Evolutionary conservation across 2,329 filamentous ascomycete species (phyloP).

Genomic region (Trichoderma hamatum): DNA sequence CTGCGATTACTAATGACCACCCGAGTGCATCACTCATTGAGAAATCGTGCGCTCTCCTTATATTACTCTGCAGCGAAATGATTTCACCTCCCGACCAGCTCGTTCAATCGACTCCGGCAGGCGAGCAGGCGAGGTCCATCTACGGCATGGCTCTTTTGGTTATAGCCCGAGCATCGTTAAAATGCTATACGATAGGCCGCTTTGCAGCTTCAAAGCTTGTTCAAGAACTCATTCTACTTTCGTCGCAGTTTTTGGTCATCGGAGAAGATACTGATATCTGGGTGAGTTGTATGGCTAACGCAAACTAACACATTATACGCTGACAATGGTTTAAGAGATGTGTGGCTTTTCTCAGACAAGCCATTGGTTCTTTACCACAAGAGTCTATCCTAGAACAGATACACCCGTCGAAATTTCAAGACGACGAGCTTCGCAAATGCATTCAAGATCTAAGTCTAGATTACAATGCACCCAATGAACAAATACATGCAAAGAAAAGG

Average conservation of each 20-base stretch:
- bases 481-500: conserved; percentile 34
- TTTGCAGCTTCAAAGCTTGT: conserved; percentile 49
- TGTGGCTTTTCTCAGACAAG: conserved; percentile 37
- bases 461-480: conserved; percentile 30
- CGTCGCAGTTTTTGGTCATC: conserved; percentile 38
- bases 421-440: conserved; percentile 35
- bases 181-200: conserved; percentile 41
- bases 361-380: conserved; percentile 30
- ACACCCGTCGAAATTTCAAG: conserved; percentile 38
- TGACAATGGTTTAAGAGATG: conserved; percentile 37
- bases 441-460: conserved; percentile 38
- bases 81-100: conserved; percentile 40
- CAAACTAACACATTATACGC: conserved; percentile 1
- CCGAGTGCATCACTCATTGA: conserved; percentile 34
- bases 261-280: conserved; percentile 46
- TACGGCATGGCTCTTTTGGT: conserved; percentile 45
- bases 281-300: conserved; percentile 38
- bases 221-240: conserved; percentile 45
- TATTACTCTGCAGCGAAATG: conserved; percentile 49
- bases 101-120: conserved; percentile 34
- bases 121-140: conserved; percentile 38
- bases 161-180: conserved; percentile 43
- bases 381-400: conserved; percentile 33
- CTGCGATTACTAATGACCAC: conserved; percentile 29
- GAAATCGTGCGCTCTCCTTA: conserved; percentile 46